Evolutionary conservation across 1,284 basidiomycete species (phyloP).

Genomic region (Ustilago nuda): DNA sequence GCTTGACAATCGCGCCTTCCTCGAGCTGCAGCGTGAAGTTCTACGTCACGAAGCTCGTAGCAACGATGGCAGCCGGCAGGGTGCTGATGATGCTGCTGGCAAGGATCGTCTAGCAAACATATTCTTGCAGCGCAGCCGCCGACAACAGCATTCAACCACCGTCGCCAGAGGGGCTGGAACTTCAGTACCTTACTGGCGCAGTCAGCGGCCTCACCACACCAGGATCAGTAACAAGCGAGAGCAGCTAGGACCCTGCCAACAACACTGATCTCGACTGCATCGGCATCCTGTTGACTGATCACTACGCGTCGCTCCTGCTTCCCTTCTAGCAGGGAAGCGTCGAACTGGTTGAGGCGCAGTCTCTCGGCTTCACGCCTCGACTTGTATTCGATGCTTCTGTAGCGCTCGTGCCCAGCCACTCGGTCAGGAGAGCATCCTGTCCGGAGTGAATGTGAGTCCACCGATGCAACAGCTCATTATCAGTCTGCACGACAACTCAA

Average conservation of each 20-base stretch:
- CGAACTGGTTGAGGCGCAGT: too few relatives aligned
- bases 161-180: constrained; percentile 11
- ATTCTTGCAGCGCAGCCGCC: constrained; percentile 29
- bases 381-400: too few relatives aligned
- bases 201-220: constrained; percentile 58
- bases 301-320: too few relatives aligned
- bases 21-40: constrained; percentile 60
- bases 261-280: constrained; percentile 59
- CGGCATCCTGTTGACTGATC: too few relatives aligned
- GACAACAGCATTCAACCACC: constrained; percentile 15
- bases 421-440: too few relatives aligned
- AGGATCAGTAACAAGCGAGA: constrained; percentile 52
- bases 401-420: too few relatives aligned
- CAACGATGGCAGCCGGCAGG: constrained; percentile 43
- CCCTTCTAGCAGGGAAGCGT: too few relatives aligned
- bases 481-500: neutral
- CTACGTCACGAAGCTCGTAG: constrained; percentile 54
- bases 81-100: constrained; percentile 19
- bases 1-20: constrained; percentile 60
- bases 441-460: too few relatives aligned
- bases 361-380: too few relatives aligned
- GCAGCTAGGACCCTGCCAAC: constrained; percentile 63
- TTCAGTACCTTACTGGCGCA: constrained; percentile 18
- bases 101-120: constrained; percentile 30
- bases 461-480: too few relatives aligned